phyloP scores from a whole-genome alignment of 2,329 filamentous ascomycete genomes.

The Dactylellina parvicollis region DNA sequence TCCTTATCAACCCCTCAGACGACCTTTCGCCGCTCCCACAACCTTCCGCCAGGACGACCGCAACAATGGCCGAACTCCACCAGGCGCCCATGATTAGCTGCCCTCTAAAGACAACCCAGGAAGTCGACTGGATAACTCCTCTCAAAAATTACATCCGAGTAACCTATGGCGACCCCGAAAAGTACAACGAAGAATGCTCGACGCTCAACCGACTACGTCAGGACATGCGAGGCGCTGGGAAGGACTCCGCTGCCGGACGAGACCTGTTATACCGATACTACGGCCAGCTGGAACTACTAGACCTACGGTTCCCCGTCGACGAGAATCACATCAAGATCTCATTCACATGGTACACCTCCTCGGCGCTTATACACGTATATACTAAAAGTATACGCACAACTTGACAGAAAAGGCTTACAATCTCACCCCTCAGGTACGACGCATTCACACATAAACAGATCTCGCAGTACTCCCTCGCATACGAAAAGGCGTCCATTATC shows the following conservation, averaged over 20 bases:
- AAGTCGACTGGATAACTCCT: slow-evolving; percentile 96
- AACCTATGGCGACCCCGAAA: slow-evolving; percentile 94
- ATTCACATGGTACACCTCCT: slow-evolving; percentile 82
- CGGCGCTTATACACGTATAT: slow-evolving; percentile 15
- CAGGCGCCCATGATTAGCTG: slow-evolving; percentile 54
- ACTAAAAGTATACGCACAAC: not conserved
- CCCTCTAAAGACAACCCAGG: slow-evolving; percentile 76
- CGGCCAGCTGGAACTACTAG: slow-evolving; percentile 91
- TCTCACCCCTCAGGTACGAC: slow-evolving; percentile 77
- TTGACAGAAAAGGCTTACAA: slow-evolving; percentile 56
- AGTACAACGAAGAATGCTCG: slow-evolving; percentile 93
- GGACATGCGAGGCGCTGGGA: slow-evolving; percentile 97
- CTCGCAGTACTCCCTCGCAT: slow-evolving; percentile 93
- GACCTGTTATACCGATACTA: slow-evolving; percentile 98
- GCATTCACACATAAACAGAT: slow-evolving; percentile 99
- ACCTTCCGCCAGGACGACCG: slow-evolving; percentile 19
- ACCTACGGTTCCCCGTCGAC: slow-evolving; percentile 94
- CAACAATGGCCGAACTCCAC: slow-evolving; percentile 52
- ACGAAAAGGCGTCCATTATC: slow-evolving; percentile 98
- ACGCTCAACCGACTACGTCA: slow-evolving; percentile 94
- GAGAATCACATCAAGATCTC: slow-evolving; percentile 99
- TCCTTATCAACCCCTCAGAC: slow-evolving; percentile 48
- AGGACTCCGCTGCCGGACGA: slow-evolving; percentile 91
- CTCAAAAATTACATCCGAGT: slow-evolving; percentile 92
- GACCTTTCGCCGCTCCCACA: slow-evolving; percentile 18